Base-by-base conservation (phyloP, 163 green algal species). In the Scenedesmus sp. region DNA sequence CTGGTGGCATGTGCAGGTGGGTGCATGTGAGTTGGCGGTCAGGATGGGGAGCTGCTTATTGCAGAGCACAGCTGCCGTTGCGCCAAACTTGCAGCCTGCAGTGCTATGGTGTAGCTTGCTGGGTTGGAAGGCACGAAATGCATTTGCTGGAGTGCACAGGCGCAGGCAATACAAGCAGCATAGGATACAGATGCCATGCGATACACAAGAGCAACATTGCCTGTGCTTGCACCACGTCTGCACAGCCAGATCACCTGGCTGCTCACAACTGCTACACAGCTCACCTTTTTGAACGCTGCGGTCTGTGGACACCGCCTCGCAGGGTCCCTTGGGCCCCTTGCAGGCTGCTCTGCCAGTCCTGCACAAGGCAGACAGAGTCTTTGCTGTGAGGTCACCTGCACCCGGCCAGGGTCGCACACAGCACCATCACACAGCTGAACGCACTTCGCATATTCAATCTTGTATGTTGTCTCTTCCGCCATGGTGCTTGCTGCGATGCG, bases 401-500 rank as follows among this genome's bases (percentile, higher is more conserved):
- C n/a, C 82, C n/a, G n/a, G 82, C 51, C 33, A 46, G 35, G 0
- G 16, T 81, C 16, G 35, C 72, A 81, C 72, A 12, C 37, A 46
- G 72, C 72, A 15, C 3, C 4, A 30, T 4, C 18, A 30, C 12
- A 46, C 33, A 42, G 35, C 53, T 78, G 2, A 76, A 76, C 83
- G 78, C 68, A 88, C 83, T 88, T 88, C 2, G 83, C 83, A 44
- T 88, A 88, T 81, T 88, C 83, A 30, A 88, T 46, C 16, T 59
- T 56, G 30, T 88, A 88, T 15, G 83, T 88, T 46, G n/a, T 59
- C 37, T 80, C 56, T 24, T 88, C 83, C 13, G 83, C 22, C 83
- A 88, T 88, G 10, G 4, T 80, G 59, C 18, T 42, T 59, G 22
- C 59, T 80, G 53, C 7, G n/a, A 30, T 40, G 42, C 30, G 37